Base-by-base conservation (phyloP, 2,329 filamentous ascomycete genomes). In the Lasiodiplodia sp. region DNA sequence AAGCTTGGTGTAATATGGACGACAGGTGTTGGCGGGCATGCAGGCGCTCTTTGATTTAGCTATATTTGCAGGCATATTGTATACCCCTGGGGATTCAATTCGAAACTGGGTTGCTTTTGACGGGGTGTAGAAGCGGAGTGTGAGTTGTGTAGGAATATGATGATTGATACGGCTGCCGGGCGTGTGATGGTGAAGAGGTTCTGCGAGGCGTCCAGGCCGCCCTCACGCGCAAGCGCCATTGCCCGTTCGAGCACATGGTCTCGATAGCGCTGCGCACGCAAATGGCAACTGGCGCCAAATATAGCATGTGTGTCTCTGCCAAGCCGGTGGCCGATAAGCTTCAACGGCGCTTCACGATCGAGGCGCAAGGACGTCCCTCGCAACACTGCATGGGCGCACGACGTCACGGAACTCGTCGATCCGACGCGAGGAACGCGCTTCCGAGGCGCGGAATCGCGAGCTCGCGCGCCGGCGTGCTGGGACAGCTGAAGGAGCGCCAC, bases 11-110 rank as follows among this genome's bases (percentile, higher is more conserved):
- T 63, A 63, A 63, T 63, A 34, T 51, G 44, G 57, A 28, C 31
- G 57, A 31, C 10, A 28, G 57, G 25, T 21, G 58, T 63, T 51
- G 58, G 58, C 40, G 40, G 37, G 51, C 25, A 63, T 63, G 11
- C n/a, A 37, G 44, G 58, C 58, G 58, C 58, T 63, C 58, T 63
- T 63, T 63, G 44, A 8, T 47, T 49, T 51, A 63, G 58, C 58
- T 63, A 49, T 37, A 31, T 62, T 63, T 51, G 58, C 58, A 49
- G 40, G 58, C 58, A 63, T 52, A 63, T 63, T 63, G 58, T 63
- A 63, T 63, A 63, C 58, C 58, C 58, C 58, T 44, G 58, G 44
- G 25, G 58, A 58, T 40, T 51, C 58, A 49, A 63, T 63, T 63
- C 38, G 44, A 63, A 51, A 62, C n/a, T 58, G 31, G 34, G 34